Evolutionary conservation across 2,329 filamentous ascomycete genomes (phyloP).

Genomic region (Hymenoscyphus scutula): DNA sequence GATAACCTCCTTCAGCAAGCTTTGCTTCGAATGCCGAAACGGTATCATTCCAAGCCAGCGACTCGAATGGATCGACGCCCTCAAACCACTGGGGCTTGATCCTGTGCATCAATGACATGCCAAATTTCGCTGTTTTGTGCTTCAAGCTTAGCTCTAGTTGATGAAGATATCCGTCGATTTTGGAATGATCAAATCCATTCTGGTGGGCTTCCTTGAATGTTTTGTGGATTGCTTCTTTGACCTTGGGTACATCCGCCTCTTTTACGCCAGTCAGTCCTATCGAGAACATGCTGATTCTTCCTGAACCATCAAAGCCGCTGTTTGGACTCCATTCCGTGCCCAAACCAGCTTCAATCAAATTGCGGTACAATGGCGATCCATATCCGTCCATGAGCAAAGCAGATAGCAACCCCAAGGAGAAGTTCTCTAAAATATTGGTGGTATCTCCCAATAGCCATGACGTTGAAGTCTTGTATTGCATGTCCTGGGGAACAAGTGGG

Average conservation of each 20-base stretch:
- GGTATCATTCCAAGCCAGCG: conserved; percentile 87
- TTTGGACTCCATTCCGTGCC: conserved; percentile 95
- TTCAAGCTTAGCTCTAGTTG: conserved; percentile 91
- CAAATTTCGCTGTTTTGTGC: conserved; percentile 95
- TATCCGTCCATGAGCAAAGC: conserved; percentile 90
- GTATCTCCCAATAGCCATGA: conserved; percentile 90
- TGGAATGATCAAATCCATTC: conserved; percentile 82
- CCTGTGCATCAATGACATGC: conserved; percentile 84
- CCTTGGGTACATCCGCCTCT: conserved; percentile 71
- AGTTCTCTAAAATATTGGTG: conserved; percentile 80
- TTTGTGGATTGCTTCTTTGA: conserved; percentile 70
- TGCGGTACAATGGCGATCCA: conserved; percentile 87
- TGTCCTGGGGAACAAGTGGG: conserved; percentile 78
- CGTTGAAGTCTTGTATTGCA: conserved; percentile 89
- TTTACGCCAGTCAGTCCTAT: conserved; percentile 89
- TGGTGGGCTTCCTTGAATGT: conserved; percentile 68
- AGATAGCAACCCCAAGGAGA: conserved; percentile 78
- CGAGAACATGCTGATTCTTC: conserved; percentile 78
- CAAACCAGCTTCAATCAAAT: conserved; percentile 82
- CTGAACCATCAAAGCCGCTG: conserved; percentile 82
- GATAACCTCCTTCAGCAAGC: conserved; percentile 72
- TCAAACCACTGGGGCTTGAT: conserved; percentile 95
- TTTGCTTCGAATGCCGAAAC: conserved; percentile 77
- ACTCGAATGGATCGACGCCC: conserved; percentile 86
- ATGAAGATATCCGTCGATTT: conserved; percentile 91